Evolutionary conservation across 306 rosid genomes (phyloP).

Genomic region (Abrus pulchellus): DNA sequence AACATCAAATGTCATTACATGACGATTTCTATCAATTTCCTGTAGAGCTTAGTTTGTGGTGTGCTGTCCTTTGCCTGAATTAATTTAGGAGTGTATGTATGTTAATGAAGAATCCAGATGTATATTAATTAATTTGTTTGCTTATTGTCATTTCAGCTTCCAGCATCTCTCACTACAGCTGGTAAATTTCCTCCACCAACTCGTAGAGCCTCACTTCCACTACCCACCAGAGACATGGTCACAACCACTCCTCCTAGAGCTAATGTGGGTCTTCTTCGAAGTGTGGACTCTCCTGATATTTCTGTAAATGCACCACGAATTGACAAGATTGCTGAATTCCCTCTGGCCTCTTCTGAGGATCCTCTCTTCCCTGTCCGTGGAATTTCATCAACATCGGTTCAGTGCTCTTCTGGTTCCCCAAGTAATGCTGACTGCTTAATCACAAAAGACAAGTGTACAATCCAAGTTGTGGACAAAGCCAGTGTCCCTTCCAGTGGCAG

Average conservation of each 20-base stretch:
- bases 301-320: constrained; percentile 94
- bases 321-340: constrained; percentile 93
- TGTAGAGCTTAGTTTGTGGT: constrained; percentile 1
- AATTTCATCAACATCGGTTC: constrained; percentile 64
- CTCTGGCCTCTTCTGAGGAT: constrained; percentile 73
- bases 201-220: constrained; percentile 90
- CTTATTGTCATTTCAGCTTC: constrained; percentile 60
- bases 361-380: constrained; percentile 56
- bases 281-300: constrained; percentile 76
- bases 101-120: not conserved
- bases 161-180: constrained; percentile 56
- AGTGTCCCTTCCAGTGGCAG: constrained; percentile 55
- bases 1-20: not conserved
- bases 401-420: constrained; percentile 70
- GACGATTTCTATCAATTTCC: not conserved
- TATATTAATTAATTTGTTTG: constrained; percentile 23
- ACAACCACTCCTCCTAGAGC: constrained; percentile 59
- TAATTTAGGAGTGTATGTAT: not conserved
- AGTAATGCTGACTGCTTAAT: constrained; percentile 63
- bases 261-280: constrained; percentile 59
- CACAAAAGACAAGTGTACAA: constrained; percentile 89
- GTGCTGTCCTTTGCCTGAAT: not conserved
- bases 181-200: constrained; percentile 52
- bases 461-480: constrained; percentile 67
- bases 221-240: constrained; percentile 56